A percentile compares a stretch with the other conserved stretches of the same genome.
phyloP scores from a whole-genome alignment of 2,329 filamentous ascomycete species.

The Chrysoporthe austroafricana region DNA sequence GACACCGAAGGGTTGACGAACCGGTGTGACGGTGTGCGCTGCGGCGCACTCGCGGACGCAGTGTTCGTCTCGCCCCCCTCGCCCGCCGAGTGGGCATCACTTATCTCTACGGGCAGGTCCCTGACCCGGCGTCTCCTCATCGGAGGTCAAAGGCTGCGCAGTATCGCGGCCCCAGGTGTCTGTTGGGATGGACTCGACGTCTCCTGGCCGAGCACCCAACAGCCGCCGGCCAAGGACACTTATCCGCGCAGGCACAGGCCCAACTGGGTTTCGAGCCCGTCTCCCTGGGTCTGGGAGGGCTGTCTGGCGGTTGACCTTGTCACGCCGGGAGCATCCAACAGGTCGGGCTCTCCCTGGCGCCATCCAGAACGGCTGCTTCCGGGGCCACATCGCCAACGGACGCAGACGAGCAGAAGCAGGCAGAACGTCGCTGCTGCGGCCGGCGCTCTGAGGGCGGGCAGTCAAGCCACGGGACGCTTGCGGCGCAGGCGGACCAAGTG shows the following conservation, averaged over 20 bases:
- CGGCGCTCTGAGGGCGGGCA: background rate
- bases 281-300: background rate
- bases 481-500: background rate
- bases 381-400: constrained; percentile 10
- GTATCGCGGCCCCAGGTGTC: background rate
- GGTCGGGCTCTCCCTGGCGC: background rate
- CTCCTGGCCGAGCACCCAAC: background rate
- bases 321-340: constrained; percentile 3
- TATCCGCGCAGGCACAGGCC: background rate
- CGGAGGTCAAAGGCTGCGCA: background rate
- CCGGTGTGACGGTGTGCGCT: background rate
- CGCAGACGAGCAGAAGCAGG: background rate
- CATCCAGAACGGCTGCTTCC: constrained; percentile 12
- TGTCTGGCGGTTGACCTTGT: background rate
- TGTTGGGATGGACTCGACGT: background rate
- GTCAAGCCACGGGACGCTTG: background rate
- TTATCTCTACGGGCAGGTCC: background rate
- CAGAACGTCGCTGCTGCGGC: constrained; percentile 4
- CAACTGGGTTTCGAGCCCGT: background rate
- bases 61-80: background rate
- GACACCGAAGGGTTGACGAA: background rate
- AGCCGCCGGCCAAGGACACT: background rate
- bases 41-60: background rate
- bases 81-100: background rate
- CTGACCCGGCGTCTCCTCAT: background rate